These are phyloP conservation scores for Celoporthe dispersa DNA, from an alignment of 2,329 filamentous ascomycete species.

Conservation along the genomic window DNA sequence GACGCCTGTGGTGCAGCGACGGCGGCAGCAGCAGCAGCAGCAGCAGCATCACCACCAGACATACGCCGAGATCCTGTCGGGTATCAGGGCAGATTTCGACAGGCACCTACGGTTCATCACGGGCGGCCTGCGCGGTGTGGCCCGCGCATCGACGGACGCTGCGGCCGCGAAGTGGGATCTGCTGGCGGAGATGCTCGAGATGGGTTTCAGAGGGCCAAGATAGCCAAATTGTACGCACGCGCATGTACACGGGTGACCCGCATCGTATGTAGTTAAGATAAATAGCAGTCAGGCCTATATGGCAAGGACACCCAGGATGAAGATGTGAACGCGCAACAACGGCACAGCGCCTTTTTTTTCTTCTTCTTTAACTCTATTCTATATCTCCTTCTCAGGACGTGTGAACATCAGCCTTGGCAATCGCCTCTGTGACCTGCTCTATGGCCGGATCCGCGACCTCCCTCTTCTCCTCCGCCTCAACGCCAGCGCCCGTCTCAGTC, in stretches of 20 bases:
- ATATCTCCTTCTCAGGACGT: slow-evolving; percentile 26
- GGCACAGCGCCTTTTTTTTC: not conserved
- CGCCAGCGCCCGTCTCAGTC: slow-evolving; percentile 19
- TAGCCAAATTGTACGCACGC: not conserved
- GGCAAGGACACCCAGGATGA: not conserved
- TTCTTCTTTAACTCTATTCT: not conserved
- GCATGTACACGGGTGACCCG: no score
- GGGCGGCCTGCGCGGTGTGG: slow-evolving; percentile 74
- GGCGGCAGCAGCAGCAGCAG: not conserved
- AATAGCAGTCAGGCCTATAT: not conserved
- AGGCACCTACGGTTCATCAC: slow-evolving; percentile 71
- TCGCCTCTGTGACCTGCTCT: slow-evolving; percentile 34
- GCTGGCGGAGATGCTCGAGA: slow-evolving; percentile 78
- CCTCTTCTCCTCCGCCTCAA: slow-evolving; percentile 35
- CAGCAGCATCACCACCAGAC: slow-evolving; percentile 37
- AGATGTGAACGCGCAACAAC: not conserved
- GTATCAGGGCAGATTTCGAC: slow-evolving; percentile 67
- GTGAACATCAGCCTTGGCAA: slow-evolving; percentile 36
- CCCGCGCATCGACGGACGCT: slow-evolving; percentile 70
- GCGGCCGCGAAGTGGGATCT: slow-evolving; percentile 73
- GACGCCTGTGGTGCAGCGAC: not conserved
- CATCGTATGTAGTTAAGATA: not conserved
- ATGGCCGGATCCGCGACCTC: slow-evolving; percentile 34
- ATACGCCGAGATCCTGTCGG: slow-evolving; percentile 57
- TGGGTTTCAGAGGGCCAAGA: slow-evolving; percentile 34